phyloP scores from a whole-genome alignment of 345 rosid genomes.

The Anacardium occidentale region DNA sequence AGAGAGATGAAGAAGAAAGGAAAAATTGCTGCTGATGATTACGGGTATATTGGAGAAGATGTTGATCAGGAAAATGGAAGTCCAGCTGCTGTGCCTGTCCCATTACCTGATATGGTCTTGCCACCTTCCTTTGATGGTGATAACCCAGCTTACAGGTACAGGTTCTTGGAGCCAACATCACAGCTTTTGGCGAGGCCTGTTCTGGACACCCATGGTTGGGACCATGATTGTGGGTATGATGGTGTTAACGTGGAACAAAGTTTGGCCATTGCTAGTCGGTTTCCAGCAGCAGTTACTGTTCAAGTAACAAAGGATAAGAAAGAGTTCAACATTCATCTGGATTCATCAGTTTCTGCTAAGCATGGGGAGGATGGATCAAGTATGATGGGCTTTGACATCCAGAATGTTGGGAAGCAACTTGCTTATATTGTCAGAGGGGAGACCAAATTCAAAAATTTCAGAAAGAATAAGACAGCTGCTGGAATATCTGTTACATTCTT shows the following conservation, averaged over 20 bases:
- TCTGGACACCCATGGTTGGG: slow-evolving; percentile 94
- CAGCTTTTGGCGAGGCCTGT: slow-evolving; percentile 90
- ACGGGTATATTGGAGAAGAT: slow-evolving; percentile 57
- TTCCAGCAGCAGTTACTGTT: slow-evolving; percentile 72
- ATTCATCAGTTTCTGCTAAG: slow-evolving; percentile 78
- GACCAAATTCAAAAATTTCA: slow-evolving; percentile 75
- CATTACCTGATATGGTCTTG: slow-evolving; percentile 82
- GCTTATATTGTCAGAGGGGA: slow-evolving; percentile 83
- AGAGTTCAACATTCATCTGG: slow-evolving; percentile 88
- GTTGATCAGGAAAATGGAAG: slow-evolving; percentile 64
- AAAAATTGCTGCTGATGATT: slow-evolving; percentile 55
- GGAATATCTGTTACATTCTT: slow-evolving; percentile 79
- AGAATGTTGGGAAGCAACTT: slow-evolving; percentile 88
- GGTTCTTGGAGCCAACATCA: slow-evolving; percentile 81
- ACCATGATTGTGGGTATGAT: slow-evolving; percentile 97
- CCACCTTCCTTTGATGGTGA: slow-evolving; percentile 89
- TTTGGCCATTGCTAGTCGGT: slow-evolving; percentile 56
- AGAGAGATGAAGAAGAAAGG: slow-evolving; percentile 83
- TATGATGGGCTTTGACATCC: slow-evolving; percentile 97
- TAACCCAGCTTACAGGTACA: slow-evolving; percentile 84
- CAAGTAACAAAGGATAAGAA: slow-evolving; percentile 97
- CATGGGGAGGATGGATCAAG: slow-evolving; percentile 80
- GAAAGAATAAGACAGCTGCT: slow-evolving; percentile 66
- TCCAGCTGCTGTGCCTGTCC: slow-evolving; percentile 88
- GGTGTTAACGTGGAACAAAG: slow-evolving; percentile 82